Percentiles rank a stretch among this genome's conserved stretches.
Conservation (phyloP, 2,329 filamentous ascomycete species). For the Sporothrix sp. region DNA sequence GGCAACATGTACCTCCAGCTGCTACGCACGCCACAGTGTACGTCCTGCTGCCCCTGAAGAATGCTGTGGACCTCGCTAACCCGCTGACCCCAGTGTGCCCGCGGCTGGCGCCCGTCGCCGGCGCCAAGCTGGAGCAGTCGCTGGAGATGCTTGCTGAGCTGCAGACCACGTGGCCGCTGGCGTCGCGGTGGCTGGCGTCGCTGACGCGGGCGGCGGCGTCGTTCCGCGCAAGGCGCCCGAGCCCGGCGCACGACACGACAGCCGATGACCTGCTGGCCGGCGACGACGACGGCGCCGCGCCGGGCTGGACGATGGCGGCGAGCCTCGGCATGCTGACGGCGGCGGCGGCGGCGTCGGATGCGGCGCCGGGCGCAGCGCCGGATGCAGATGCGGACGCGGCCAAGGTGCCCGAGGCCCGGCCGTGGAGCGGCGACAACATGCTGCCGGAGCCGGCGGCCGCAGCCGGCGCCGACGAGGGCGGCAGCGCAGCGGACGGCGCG, state of each 20-base stretch:
- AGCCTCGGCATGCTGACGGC: constrained; percentile 6
- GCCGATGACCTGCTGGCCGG: background rate
- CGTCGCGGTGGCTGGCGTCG: constrained; percentile 7
- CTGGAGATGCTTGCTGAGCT: constrained; percentile 5
- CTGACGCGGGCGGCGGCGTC: constrained; percentile 5
- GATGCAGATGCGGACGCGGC: background rate
- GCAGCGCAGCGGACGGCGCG: background rate
- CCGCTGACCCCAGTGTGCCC: background rate
- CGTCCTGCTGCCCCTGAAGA: background rate
- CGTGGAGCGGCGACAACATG: no score
- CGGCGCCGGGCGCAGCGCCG: no score
- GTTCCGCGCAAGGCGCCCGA: background rate
- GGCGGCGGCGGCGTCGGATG: constrained; percentile 1
- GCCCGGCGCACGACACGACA: background rate
- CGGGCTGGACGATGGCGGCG: constrained; percentile 2
- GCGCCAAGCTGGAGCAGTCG: background rate
- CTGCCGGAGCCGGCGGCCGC: background rate
- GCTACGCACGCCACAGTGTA: background rate
- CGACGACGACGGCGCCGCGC: background rate
- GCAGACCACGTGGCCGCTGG: constrained; percentile 10
- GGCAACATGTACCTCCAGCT: constrained; percentile 7
- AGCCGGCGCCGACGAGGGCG: background rate
- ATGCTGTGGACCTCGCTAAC: background rate
- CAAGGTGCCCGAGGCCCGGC: background rate
- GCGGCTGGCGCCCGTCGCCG: background rate